phyloP scores from a whole-genome alignment of 257 asterid species.

The Eustoma russellianum region DNA sequence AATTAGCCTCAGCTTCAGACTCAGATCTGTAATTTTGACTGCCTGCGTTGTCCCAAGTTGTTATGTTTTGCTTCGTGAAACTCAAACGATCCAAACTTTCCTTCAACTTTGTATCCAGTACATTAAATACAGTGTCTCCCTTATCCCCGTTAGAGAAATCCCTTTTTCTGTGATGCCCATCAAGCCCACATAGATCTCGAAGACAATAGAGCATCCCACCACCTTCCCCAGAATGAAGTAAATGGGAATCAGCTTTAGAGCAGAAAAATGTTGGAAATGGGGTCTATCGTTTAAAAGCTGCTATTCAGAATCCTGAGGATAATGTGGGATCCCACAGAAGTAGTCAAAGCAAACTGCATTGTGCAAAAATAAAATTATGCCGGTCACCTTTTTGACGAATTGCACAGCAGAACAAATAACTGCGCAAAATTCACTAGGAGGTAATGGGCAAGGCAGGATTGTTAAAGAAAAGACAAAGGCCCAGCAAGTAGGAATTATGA shows the following conservation, averaged over 20 bases:
- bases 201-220: conserved; percentile 11
- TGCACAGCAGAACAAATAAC: too few species aligned
- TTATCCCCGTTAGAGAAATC: conserved; percentile 36
- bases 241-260: conserved; percentile 21
- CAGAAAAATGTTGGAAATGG: conserved; percentile 31
- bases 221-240: conserved; percentile 34
- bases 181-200: conserved; percentile 14
- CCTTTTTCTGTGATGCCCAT: conserved; percentile 7
- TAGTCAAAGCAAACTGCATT: conserved; percentile 18
- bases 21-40: conserved; percentile 25
- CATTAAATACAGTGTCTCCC: conserved; percentile 53
- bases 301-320: conserved; percentile 46
- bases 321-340: conserved; percentile 47
- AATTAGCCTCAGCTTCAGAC: conserved; percentile 15
- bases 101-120: conserved; percentile 62
- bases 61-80: conserved; percentile 36
- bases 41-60: background rate
- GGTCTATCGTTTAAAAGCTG: conserved; percentile 47
- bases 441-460: too few species aligned
- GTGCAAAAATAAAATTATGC: too few species aligned
- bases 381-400: too few species aligned
- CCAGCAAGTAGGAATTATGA: too few species aligned
- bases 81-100: conserved; percentile 67
- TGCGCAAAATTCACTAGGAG: too few species aligned
- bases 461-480: too few species aligned